Base-by-base conservation (phyloP, 345 rosid genomes). In the Salix viminalis region DNA sequence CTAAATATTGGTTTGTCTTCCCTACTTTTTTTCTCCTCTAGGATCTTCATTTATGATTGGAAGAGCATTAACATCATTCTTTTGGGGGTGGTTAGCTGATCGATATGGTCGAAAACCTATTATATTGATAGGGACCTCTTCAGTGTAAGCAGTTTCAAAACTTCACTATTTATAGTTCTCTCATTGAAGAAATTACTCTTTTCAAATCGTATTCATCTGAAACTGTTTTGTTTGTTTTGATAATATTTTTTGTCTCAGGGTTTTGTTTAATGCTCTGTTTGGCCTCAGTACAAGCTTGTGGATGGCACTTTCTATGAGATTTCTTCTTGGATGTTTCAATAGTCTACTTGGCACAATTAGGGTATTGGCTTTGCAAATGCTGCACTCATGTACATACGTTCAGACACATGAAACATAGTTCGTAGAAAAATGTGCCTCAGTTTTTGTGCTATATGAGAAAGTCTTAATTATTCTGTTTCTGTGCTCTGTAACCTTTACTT, bases 1-100 rank as follows among this genome's bases (percentile, higher is more conserved):
- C 30, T 48, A 64, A 61, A 26, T 12, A 44, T 44, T 44, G 50
- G 13, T 44, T 44, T 13, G 50, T 44, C 50, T 44, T 16, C 50
- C 16, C 5, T 44, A 44, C 50, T 13, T 2, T 13, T 15, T 42
- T 16, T 28, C 34, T 54, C 18, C 52, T n/a, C 39, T 26, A 78
- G 81, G 81, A 24, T 79, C 81, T 54, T 66, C 81, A 73, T 79
- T 73, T 65, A 73, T 79, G 81, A 21, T 79, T 26, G 81, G 81
- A 60, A 79, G 81, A 74, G 81, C 77, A 24, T 34, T 79, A 24
- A 79, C 77, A 34, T 79, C 81, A 26, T 46, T 79, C 28, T 42
- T 74, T 15, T 79, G 77, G 81, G 81, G 81, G 32, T 28, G 61
- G 60, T 21, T 79, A 61, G 81, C 81, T 73, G 81, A 79, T 79